These are phyloP conservation scores for Capsicum rhomboideum DNA, from an alignment of 257 asterid species.

Conservation along the genomic window DNA sequence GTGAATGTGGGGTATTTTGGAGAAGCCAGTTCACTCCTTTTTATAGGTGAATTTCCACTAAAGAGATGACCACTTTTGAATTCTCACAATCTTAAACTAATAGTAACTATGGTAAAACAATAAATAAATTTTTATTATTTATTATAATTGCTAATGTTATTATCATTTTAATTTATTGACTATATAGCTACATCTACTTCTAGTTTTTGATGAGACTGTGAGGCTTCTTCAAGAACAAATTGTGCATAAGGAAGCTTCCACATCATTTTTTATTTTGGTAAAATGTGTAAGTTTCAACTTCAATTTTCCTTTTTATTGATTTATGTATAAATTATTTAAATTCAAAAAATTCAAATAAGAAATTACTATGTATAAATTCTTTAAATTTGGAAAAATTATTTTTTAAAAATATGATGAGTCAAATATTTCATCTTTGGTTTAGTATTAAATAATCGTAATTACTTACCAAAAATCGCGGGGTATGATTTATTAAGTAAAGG, in stretches of 20 bases:
- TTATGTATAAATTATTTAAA: neutral
- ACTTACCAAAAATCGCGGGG: neutral
- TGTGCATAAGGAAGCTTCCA: too few relatives aligned
- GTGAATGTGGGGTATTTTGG: neutral
- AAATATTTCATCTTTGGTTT: neutral
- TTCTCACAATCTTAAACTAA: too few relatives aligned
- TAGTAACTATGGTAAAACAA: too few relatives aligned
- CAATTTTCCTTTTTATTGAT: neutral
- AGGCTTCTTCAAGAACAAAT: too few relatives aligned
- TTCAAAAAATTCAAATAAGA: neutral
- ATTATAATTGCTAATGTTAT: too few relatives aligned
- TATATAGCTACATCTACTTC: too few relatives aligned
- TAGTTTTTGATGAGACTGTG: too few relatives aligned
- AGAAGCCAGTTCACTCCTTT: neutral
- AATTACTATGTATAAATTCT: neutral
- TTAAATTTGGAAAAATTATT: too few relatives aligned
- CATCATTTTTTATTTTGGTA: too few relatives aligned
- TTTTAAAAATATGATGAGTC: neutral
- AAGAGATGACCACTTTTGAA: too few relatives aligned
- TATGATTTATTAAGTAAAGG: neutral
- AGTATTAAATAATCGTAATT: neutral
- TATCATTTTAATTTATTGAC: too few relatives aligned
- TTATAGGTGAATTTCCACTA: neutral
- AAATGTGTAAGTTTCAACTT: neutral
- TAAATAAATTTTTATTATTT: too few relatives aligned